These are phyloP conservation scores for Beauveria scarabaeidicola DNA, from an alignment of 2,329 filamentous ascomycete species.

Conservation along the genomic window DNA sequence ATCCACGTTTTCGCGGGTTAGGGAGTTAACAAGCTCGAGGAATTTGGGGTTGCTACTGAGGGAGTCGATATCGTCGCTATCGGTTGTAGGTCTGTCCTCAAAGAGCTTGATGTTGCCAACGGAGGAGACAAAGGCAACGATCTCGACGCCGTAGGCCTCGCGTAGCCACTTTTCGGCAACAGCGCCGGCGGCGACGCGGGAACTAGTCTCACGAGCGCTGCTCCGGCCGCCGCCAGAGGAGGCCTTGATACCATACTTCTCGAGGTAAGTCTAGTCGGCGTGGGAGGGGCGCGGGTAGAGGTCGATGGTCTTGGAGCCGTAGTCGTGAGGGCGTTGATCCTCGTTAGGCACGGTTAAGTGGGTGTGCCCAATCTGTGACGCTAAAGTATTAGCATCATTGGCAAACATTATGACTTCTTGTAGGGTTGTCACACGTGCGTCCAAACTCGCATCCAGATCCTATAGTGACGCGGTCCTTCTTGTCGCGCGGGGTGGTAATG, in stretches of 20 bases:
- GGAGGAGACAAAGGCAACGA: conserved; percentile 81
- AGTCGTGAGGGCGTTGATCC: conserved; percentile 88
- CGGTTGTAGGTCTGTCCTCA: too few species aligned
- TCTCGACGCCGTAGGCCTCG: conserved; percentile 76
- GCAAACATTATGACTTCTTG: background rate
- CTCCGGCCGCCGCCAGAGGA: conserved; percentile 82
- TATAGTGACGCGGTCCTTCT: conserved; percentile 86
- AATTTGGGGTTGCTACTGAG: conserved; percentile 75
- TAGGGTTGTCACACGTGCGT: conserved; percentile 43
- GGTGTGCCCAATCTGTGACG: conserved; percentile 69
- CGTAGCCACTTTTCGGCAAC: conserved; percentile 89
- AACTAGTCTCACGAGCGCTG: conserved; percentile 92
- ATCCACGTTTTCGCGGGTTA: conserved; percentile 73
- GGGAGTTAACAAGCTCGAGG: conserved; percentile 60
- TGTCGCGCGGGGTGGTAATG: conserved; percentile 88
- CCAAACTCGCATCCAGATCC: conserved; percentile 90
- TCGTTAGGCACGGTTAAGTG: conserved; percentile 87
- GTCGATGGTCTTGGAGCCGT: conserved; percentile 45
- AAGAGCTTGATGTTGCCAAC: conserved; percentile 53
- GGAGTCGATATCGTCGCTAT: conserved; percentile 40
- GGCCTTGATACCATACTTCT: conserved; percentile 94
- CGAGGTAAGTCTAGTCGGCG: conserved; percentile 93
- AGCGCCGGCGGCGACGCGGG: conserved; percentile 80
- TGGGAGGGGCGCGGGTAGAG: conserved; percentile 80
- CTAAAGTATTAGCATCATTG: background rate